Evolutionary conservation across 2,329 filamentous ascomycete genomes (phyloP).

Genomic region (Monilinia polystroma): DNA sequence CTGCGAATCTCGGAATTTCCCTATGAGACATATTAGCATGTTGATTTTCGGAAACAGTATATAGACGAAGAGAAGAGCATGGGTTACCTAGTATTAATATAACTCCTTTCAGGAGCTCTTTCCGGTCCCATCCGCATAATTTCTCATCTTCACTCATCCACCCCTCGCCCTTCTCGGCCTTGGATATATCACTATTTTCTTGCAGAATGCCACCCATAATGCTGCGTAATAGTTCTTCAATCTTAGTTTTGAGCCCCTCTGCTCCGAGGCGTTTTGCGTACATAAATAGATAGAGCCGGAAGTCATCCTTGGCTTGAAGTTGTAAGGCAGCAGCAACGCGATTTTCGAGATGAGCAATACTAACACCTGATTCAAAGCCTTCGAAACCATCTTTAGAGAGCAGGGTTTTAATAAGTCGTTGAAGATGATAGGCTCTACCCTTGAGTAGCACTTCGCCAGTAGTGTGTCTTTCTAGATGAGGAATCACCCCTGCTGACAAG

Average conservation of each 20-base stretch:
- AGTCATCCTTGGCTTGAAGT: constrained; percentile 85
- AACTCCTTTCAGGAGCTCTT: constrained; percentile 84
- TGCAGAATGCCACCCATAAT: constrained; percentile 71
- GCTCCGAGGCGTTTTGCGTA: constrained; percentile 94
- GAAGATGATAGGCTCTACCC: constrained; percentile 85
- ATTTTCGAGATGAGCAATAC: constrained; percentile 93
- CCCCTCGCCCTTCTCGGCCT: constrained; percentile 49
- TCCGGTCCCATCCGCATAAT: constrained; percentile 87
- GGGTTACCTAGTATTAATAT: constrained; percentile 84
- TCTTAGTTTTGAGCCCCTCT: constrained; percentile 82
- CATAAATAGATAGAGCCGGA: constrained; percentile 93
- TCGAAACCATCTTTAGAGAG: constrained; percentile 89
- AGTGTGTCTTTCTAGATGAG: constrained; percentile 88
- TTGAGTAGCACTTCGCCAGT: constrained; percentile 90
- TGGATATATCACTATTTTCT: constrained; percentile 50
- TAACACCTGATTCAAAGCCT: constrained; percentile 84
- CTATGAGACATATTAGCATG: constrained; percentile 47
- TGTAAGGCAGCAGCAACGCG: constrained; percentile 85
- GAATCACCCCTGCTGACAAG: constrained; percentile 88
- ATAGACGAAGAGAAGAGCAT: background rate
- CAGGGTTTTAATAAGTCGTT: constrained; percentile 85
- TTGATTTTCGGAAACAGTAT: background rate
- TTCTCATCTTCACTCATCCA: constrained; percentile 68
- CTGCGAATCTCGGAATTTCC: constrained; percentile 93
- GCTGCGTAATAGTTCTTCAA: constrained; percentile 84